Evolutionary conservation across 805 yeast genomes (phyloP), one percentile per base, ranked within the genome.

Genomic region (Metschnikowia peoriensis): DNA sequence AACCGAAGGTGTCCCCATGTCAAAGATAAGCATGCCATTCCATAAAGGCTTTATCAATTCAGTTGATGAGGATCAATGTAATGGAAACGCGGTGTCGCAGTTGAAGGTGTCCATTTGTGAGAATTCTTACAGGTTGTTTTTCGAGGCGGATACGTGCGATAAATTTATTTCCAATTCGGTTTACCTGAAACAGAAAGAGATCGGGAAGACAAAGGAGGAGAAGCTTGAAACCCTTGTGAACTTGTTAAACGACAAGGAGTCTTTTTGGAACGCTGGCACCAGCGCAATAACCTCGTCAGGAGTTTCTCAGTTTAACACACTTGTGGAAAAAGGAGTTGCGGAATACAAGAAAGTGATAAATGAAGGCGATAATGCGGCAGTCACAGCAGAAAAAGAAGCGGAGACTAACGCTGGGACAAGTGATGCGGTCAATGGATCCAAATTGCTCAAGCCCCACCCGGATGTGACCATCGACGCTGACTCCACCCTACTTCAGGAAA

Each of bases 1-100:
- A 38, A 94, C 99, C 2, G 99, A 94, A 69, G 98, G 98, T 32
- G 87, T 94, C 15, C 85, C 90, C 15, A 82, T 89, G 16, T 84
- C 87, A 41, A 84, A 83, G 59, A 80, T 94, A 50, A 80, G 81
- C 56, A 76, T 89, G 68, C 98, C 98, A 28, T 88, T 93, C 69
- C 73, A 89, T 58, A 86, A 83, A 60, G 66, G 80, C 5, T 78
- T 76, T 49, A 70, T 84, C 44, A 82, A 83, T 44, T 78, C 73
- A 46, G 80, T 81, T 10, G 84, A 75, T 43, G 82, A 78, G 49
- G 86, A 81, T 15, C 73, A 71, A 55, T 71, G 82, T 50, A 85
- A 82, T 49, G 96, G 93, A 11, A 76, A 78, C 41, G 79, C 85
- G 4, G 80, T 79, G 45, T 84, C 96, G 35, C 86, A 83, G 28